Evolutionary conservation across 2,329 filamentous ascomycete genomes (phyloP), one percentile per base, ranked within the genome.

Genomic region (Monosporascus sp.): DNA sequence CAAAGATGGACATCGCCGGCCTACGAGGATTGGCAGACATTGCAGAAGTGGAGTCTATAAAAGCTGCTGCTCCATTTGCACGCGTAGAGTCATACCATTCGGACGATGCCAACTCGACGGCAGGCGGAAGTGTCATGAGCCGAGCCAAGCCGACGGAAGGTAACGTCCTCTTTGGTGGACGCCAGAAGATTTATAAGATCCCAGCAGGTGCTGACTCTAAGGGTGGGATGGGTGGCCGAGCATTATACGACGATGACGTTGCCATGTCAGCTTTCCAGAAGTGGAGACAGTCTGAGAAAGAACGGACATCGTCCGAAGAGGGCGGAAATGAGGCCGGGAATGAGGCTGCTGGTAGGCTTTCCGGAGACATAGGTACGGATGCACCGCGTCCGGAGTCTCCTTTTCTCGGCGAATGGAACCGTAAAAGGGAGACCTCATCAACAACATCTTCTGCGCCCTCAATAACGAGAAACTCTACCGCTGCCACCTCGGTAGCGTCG

Each of bases 171-270:
- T 99, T 99, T 71, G 94, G 94, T 53, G 94, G 94, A 17, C 85
- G 94, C 45, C 94, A 97, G 69, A 97, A 97, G 74, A 87, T 97
- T 38, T 97, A 95, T 71, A 92, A 91, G 69, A 89, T 96, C 59
- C 79, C 88, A 0, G 76, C 76, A 3, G 78, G 78, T 26, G 69
- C 70, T 20, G 66, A 67, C 16, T 66, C 69, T 44, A 66, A 64
- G 17, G 74, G 76, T 20, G 80, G 78, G 46, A 82, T 90, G 77
- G 74, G 77, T 46, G 88, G 81, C 24, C 86, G 83, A 59, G 80
- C 85, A 0, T 70, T 96, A 2, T 97, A 97, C 65, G 91, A 95
- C 26, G 86, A 94, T 61, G 94, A 99, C 69, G 82, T 97, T 19
- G 83, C 86, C 26, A 74, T 87, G 69, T 96, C 92, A 2, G 81